A percentile compares a stretch with the other conserved stretches of the same genome.
These are phyloP conservation scores for Erodium chrysanthum DNA, from an alignment of 441 rosid species.

Conservation along the genomic window DNA sequence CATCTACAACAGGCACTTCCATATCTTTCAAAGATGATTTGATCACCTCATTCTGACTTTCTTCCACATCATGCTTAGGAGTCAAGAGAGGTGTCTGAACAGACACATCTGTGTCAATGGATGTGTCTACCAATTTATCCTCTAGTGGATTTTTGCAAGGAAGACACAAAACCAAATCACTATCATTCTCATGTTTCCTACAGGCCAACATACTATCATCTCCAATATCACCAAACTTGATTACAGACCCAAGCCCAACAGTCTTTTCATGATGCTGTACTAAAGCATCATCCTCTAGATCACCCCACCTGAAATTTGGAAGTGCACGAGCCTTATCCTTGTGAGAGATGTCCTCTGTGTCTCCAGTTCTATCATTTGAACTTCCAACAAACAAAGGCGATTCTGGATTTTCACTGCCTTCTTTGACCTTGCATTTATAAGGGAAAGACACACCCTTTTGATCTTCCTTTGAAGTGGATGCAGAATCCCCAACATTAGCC, in stretches of 20 bases:
- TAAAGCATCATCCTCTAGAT: constrained; percentile 43
- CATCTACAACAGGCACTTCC: constrained; percentile 18
- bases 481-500: constrained; percentile 22
- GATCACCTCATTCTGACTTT: constrained; percentile 21
- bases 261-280: constrained; percentile 25
- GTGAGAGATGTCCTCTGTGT: constrained; percentile 16
- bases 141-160: constrained; percentile 21
- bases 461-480: constrained; percentile 19
- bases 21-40: constrained; percentile 21
- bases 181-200: constrained; percentile 22
- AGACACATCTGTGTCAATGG: constrained; percentile 18
- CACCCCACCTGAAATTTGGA: constrained; percentile 57
- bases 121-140: constrained; percentile 17
- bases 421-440: constrained; percentile 23
- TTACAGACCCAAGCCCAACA: constrained; percentile 22
- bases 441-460: constrained; percentile 15
- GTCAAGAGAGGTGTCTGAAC: constrained; percentile 15
- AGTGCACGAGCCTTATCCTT: constrained; percentile 24
- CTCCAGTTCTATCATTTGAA: constrained; percentile 22
- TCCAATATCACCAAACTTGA: constrained; percentile 28
- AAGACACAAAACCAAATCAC: constrained; percentile 20
- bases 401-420: constrained; percentile 21
- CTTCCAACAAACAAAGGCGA: constrained; percentile 15
- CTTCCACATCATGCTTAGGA: constrained; percentile 24
- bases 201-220: constrained; percentile 22